phyloP scores from a whole-genome alignment of 208 protist genomes.

The Trypanosoma rangeli region DNA sequence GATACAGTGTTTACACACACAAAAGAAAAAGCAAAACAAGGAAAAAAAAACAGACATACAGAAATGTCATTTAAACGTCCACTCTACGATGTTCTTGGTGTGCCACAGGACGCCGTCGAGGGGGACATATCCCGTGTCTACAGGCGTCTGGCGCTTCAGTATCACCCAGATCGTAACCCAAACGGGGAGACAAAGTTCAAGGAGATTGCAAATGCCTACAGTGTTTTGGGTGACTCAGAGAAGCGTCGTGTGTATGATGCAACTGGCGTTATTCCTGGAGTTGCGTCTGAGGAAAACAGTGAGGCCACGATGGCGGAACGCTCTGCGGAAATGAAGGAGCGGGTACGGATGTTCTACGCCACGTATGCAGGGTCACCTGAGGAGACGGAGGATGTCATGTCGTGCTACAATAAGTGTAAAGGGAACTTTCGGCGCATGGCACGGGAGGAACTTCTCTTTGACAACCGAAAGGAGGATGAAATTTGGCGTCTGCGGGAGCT shows the following conservation, averaged over 20 bases:
- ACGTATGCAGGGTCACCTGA: conserved; percentile 73
- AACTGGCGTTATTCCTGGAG: conserved; percentile 51
- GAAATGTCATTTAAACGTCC: conserved; percentile 25
- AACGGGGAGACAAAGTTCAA: conserved; percentile 86
- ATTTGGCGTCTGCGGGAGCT: conserved; percentile 52
- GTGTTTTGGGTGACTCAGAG: conserved; percentile 93
- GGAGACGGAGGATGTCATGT: conserved; percentile 59
- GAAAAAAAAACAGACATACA: not conserved
- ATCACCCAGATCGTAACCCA: conserved; percentile 89
- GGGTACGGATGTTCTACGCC: conserved; percentile 69
- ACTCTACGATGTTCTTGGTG: conserved; percentile 65
- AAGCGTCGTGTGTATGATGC: conserved; percentile 97
- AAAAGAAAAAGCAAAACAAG: not conserved
- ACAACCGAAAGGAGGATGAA: conserved; percentile 65
- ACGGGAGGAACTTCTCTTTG: conserved; percentile 69
- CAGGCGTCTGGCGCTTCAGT: conserved; percentile 68
- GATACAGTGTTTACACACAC: not conserved
- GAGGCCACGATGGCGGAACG: conserved; percentile 43
- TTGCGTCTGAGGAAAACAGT: conserved; percentile 18
- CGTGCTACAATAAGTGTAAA: conserved; percentile 50
- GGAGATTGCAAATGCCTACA: conserved; percentile 94
- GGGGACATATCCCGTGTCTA: conserved; percentile 73
- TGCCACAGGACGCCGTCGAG: conserved; percentile 38
- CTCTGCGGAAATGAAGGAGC: conserved; percentile 59
- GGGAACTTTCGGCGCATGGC: conserved; percentile 83